Conservation (phyloP, 192 early-diverging fungal genomes). For the Radiomyces spectabilis region DNA sequence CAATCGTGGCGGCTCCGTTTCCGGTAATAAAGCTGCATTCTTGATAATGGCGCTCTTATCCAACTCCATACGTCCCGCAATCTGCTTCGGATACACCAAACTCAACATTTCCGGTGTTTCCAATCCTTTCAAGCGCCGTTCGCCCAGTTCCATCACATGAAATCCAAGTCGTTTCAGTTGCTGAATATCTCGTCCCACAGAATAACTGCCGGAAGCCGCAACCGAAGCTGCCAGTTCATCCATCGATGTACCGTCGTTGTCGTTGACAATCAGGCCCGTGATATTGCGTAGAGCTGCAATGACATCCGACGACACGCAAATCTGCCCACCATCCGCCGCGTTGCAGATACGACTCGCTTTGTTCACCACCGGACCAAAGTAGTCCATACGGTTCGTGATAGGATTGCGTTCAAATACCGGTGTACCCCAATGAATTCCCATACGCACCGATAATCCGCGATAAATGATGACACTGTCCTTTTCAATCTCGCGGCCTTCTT, state of each 20-base stretch:
- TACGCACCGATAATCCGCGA: constrained; percentile 81
- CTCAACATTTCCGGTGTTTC: constrained; percentile 82
- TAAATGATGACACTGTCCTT: constrained; percentile 64
- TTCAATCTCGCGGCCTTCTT: constrained; percentile 69
- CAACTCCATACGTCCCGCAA: constrained; percentile 39
- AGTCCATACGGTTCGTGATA: constrained; percentile 89
- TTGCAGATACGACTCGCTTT: constrained; percentile 75
- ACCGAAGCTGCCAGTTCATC: too few species aligned
- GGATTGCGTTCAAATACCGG: constrained; percentile 86
- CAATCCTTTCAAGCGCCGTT: constrained; percentile 78
- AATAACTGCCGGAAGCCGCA: background rate
- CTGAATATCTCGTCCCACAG: constrained; percentile 5
- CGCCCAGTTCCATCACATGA: constrained; percentile 67
- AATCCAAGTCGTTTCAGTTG: constrained; percentile 63
- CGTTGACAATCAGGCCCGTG: constrained; percentile 6
- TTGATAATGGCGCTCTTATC: constrained; percentile 31
- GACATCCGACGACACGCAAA: constrained; percentile 80
- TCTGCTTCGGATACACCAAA: constrained; percentile 51
- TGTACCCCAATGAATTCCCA: constrained; percentile 91
- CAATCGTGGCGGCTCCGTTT: background rate
- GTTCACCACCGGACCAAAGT: constrained; percentile 93
- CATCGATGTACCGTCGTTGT: background rate
- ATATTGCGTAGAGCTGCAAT: constrained; percentile 22
- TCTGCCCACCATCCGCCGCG: constrained; percentile 85
- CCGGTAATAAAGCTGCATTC: too few species aligned